phyloP scores from a whole-genome alignment of 108 stramenopile genomes.

The Nitzschia sp. region DNA sequence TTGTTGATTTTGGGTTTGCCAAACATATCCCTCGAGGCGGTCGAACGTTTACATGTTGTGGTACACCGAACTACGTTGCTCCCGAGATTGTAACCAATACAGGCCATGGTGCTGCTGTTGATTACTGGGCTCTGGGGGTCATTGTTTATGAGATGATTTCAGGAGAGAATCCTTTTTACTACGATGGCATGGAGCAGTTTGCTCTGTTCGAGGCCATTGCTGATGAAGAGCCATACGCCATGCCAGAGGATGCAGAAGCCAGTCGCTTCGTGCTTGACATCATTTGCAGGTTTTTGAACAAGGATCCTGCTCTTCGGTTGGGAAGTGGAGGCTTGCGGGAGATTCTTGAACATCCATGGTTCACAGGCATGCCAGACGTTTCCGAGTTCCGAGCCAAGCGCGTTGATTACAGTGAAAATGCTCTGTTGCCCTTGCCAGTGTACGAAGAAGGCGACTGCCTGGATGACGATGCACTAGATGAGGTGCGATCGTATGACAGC shows the following conservation, averaged over 20 bases:
- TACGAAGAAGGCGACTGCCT: neutral
- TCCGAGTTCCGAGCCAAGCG: slow-evolving; percentile 18
- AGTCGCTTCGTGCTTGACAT: slow-evolving; percentile 39
- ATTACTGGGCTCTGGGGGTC: slow-evolving; percentile 89
- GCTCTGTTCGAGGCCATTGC: slow-evolving; percentile 81
- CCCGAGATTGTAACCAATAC: slow-evolving; percentile 82
- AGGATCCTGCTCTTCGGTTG: slow-evolving; percentile 52
- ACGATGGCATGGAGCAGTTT: slow-evolving; percentile 74
- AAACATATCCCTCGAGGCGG: slow-evolving; percentile 55
- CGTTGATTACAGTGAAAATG: neutral
- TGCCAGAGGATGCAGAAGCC: slow-evolving; percentile 5
- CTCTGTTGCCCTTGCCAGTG: neutral
- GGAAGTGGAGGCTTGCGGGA: slow-evolving; percentile 32
- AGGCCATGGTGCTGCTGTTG: slow-evolving; percentile 77
- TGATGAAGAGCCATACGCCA: slow-evolving; percentile 62
- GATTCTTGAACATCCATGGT: slow-evolving; percentile 24
- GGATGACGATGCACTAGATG: neutral
- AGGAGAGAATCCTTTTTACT: slow-evolving; percentile 77
- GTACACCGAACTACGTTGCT: slow-evolving; percentile 91
- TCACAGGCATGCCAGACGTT: slow-evolving; percentile 18
- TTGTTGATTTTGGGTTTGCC: slow-evolving; percentile 90
- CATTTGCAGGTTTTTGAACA: slow-evolving; percentile 49
- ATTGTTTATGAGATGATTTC: slow-evolving; percentile 83
- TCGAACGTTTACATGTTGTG: slow-evolving; percentile 93
- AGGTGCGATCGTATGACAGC: neutral